A percentile compares a stretch with the other conserved stretches of the same genome.
phyloP scores from a whole-genome alignment of 768 basidiomycete genomes.

The Rhizopogon sp. region DNA sequence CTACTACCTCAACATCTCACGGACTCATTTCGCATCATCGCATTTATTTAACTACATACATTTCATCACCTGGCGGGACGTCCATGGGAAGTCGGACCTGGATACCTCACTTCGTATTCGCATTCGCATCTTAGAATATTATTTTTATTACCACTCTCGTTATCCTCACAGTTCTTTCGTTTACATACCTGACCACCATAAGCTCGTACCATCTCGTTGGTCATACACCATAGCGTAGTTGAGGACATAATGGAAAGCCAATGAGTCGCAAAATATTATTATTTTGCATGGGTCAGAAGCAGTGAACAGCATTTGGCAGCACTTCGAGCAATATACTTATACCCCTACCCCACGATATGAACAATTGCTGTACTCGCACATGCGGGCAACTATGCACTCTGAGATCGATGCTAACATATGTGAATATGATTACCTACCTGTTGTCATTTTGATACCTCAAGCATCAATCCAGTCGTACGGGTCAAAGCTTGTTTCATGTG shows the following conservation, averaged over 20 bases:
- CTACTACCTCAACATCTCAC: not conserved
- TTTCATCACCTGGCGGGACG: slow-evolving; percentile 9
- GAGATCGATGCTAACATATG: no score
- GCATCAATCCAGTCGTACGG: no score
- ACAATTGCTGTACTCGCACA: not conserved
- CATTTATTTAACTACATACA: not conserved
- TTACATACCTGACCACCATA: not conserved
- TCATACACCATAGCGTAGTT: not conserved
- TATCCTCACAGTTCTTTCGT: not conserved
- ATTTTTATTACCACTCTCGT: not conserved
- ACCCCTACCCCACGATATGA: not conserved
- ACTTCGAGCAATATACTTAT: not conserved
- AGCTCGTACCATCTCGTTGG: not conserved
- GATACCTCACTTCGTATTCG: slow-evolving; percentile 6
- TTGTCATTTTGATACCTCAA: no score
- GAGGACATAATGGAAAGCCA: not conserved
- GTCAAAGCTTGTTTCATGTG: no score
- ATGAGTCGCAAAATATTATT: not conserved
- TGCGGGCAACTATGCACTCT: not conserved
- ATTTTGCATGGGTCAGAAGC: not conserved
- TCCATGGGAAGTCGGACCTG: slow-evolving; percentile 26
- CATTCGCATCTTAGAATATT: slow-evolving; percentile 12
- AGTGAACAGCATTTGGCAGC: not conserved
- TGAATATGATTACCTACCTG: no score
- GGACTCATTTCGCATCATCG: not conserved